phyloP scores from a whole-genome alignment of 2,329 filamentous ascomycete genomes.

The Penicillium sp. region DNA sequence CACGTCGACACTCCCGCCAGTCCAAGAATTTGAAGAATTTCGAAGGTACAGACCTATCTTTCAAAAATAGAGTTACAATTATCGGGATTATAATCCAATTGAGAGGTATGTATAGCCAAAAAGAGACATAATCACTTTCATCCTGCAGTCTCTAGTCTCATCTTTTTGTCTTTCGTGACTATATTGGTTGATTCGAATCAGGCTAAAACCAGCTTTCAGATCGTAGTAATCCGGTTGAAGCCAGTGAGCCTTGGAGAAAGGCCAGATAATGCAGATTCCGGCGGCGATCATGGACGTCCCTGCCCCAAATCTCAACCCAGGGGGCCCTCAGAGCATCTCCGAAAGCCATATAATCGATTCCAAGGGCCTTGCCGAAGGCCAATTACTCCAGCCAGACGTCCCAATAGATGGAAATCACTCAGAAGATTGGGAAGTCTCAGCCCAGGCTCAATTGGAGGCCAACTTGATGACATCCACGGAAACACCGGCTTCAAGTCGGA shows the following conservation, averaged over 20 bases:
- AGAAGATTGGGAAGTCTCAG: neutral
- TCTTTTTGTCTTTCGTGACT: neutral
- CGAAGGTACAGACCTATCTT: neutral
- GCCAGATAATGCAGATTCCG: neutral
- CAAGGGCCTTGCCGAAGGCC: neutral
- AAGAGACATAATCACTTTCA: neutral
- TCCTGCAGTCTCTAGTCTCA: neutral
- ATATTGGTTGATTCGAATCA: neutral
- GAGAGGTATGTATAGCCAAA: neutral
- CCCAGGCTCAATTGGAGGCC: neutral
- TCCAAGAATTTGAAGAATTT: neutral
- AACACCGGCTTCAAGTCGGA: conserved; percentile 2
- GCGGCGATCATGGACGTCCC: neutral
- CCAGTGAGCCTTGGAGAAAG: neutral
- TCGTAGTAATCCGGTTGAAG: neutral
- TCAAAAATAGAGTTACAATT: neutral
- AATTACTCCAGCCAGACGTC: neutral
- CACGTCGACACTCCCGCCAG: neutral
- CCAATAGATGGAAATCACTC: neutral
- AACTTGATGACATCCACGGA: neutral
- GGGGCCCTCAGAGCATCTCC: neutral
- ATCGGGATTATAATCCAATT: neutral
- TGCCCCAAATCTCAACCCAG: neutral
- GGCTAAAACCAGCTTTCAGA: neutral
- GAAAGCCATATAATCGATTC: conserved; percentile 5